Percentiles rank a stretch among this genome's conserved stretches.
These are phyloP conservation scores for Kuraishia cidri DNA, from an alignment of 805 yeast species.

Conservation along the genomic window DNA sequence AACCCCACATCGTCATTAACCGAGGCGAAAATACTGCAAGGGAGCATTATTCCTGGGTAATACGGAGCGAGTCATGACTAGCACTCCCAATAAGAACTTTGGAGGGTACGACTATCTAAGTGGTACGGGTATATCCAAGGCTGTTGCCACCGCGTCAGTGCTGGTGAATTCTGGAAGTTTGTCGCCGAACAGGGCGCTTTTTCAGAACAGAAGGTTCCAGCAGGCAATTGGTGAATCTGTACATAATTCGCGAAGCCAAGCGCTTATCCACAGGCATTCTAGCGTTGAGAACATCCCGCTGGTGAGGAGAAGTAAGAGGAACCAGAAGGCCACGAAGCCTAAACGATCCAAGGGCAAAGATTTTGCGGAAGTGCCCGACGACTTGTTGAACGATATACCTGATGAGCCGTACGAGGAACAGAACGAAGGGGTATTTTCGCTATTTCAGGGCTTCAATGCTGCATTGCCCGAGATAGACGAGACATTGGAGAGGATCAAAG, in stretches of 20 bases:
- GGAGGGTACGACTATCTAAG: too few species aligned
- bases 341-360: conserved; percentile 20
- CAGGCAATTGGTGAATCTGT: conserved; percentile 36
- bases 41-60: too few species aligned
- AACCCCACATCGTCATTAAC: too few species aligned
- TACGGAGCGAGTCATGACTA: too few species aligned
- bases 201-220: conserved; percentile 24
- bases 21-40: too few species aligned
- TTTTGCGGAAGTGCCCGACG: conserved; percentile 50
- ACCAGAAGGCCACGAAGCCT: conserved; percentile 4
- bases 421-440: conserved; percentile 29
- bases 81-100: too few species aligned
- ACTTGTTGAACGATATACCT: conserved; percentile 48
- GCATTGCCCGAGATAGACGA: conserved; percentile 42
- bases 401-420: conserved; percentile 8
- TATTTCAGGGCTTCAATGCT: conserved; percentile 67
- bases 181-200: conserved; percentile 9
- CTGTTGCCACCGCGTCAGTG: conserved; percentile 47
- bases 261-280: conserved; percentile 12
- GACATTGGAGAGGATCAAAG: conserved; percentile 19
- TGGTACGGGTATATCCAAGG: conserved; percentile 22
- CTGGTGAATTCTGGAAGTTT: conserved; percentile 22
- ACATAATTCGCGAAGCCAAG: conserved; percentile 16
- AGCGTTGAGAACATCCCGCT: conserved; percentile 7
- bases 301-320: conserved; percentile 7